Evolutionary conservation across 257 asterid species (phyloP).

Genomic region (Avicennia marina): DNA sequence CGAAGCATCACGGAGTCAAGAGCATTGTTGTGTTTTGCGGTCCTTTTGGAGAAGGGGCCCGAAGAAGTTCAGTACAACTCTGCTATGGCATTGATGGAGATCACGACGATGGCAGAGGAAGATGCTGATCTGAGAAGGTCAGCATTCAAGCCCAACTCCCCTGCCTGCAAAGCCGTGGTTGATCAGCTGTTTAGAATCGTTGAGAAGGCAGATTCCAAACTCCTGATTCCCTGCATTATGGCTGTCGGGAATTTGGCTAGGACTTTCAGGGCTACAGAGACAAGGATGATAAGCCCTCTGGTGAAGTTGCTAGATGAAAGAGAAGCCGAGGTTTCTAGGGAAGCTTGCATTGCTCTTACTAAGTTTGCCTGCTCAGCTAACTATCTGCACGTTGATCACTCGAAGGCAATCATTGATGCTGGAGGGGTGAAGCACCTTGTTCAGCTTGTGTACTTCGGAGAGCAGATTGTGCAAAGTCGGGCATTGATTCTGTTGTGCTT

Average conservation of each 20-base stretch:
- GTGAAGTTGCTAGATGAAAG: conserved; percentile 55
- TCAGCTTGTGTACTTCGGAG: conserved; percentile 66
- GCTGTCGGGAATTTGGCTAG: conserved; percentile 60
- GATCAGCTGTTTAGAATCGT: conserved; percentile 47
- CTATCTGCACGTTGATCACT: conserved; percentile 53
- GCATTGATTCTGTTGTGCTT: conserved; percentile 46
- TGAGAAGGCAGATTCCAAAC: conserved; percentile 39
- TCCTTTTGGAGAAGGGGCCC: conserved; percentile 64
- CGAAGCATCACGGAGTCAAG: conserved; percentile 77
- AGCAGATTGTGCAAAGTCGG: conserved; percentile 44
- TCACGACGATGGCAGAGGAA: conserved; percentile 57
- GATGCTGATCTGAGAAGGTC: conserved; percentile 56
- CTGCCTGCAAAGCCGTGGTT: conserved; percentile 69
- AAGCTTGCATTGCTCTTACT: conserved; percentile 54
- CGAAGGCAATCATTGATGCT: conserved; percentile 51
- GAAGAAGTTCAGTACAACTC: conserved; percentile 60
- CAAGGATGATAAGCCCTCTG: conserved; percentile 56
- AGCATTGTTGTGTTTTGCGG: conserved; percentile 68
- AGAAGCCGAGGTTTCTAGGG: conserved; percentile 47
- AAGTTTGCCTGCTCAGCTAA: conserved; percentile 50
- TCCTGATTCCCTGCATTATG: conserved; percentile 53
- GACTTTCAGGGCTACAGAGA: conserved; percentile 64
- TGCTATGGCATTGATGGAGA: conserved; percentile 85
- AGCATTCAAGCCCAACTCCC: conserved; percentile 68
- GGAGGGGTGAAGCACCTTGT: conserved; percentile 67